Conservation (phyloP, 1,139 yeast species). For the Suhomyces chickasaworum region DNA sequence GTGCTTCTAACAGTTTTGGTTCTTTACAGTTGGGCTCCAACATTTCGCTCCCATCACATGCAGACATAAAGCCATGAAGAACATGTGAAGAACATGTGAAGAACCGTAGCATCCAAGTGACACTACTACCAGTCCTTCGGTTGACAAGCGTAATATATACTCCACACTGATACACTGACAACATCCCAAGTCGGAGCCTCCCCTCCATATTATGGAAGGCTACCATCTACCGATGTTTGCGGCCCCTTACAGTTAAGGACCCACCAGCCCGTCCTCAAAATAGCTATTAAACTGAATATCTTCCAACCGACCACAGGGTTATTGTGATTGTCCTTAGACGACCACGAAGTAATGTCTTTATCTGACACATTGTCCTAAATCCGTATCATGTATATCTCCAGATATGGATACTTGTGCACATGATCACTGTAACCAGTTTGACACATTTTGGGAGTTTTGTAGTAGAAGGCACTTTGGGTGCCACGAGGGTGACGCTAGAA, state of each 20-base stretch:
- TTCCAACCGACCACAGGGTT: neutral
- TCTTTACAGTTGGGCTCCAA: no score
- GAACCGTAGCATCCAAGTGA: neutral
- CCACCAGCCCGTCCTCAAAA: no score
- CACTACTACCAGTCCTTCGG: neutral
- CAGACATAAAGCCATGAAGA: neutral
- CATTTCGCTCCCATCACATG: neutral
- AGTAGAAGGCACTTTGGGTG: no score
- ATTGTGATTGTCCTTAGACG: neutral
- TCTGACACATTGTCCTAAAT: neutral
- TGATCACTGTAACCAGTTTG: neutral
- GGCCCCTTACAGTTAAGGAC: no score
- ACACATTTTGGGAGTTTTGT: neutral
- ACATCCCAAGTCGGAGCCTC: no score
- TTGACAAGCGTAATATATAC: neutral
- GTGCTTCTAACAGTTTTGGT: neutral
- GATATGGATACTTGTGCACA: neutral
- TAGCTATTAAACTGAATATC: no score
- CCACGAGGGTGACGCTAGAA: neutral
- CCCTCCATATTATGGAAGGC: no score
- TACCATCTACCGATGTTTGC: no score
- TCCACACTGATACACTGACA: no score
- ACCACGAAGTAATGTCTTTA: neutral
- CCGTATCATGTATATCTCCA: neutral
- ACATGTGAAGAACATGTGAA: neutral